Evolutionary conservation across 2,329 filamentous ascomycete species (phyloP), one percentile per base, ranked within the genome.

Genomic region (Metarhizium rileyi): DNA sequence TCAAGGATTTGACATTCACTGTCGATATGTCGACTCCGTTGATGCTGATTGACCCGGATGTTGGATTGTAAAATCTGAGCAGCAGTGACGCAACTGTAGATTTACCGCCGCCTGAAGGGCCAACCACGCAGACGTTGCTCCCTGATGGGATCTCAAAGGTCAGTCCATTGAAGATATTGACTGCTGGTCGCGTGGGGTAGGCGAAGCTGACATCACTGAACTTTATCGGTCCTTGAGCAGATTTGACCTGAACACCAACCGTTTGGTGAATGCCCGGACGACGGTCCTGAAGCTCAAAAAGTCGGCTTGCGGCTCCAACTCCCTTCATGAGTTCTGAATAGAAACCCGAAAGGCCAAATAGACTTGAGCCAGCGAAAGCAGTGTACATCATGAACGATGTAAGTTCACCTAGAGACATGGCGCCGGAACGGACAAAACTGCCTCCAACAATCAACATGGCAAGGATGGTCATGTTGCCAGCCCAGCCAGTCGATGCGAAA

Each of bases 311-410:
- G 40, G 93, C 93, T 60, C 94, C 93, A 4, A 95, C 91, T 40
- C 94, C 94, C 68, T 98, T 98, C 93, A 98, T 98, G 53, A 98
- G 76, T 65, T 98, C 93, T 0, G 90, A 95, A 68, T 96, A 98
- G 70, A 98, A 98, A 50, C 87, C 89, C 4, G 90, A 95, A 2
- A 98, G 74, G 4, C 93, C 93, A 58, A 97, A 95, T 55, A 98
- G 79, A 67, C 88, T 95, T 45, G 87, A 93, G 3, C 81, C 81
- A 6, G 81, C 80, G 66, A 83, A 97, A 3, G 88, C 91, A 3
- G 90, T 95, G 67, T 97, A 98, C 91, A 98, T 97, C 71, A 98
- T 79, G 69, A 98, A 98, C 0, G 90, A 95, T 1, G 93, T 94
- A 41, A 98, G 71, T 56, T 98, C 91, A 58, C 93, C 93, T 44